A percentile compares a stretch with the other conserved stretches of the same genome.
phyloP scores from a whole-genome alignment of 176 grass and related monocot genomes.

The Secale cereale region DNA sequence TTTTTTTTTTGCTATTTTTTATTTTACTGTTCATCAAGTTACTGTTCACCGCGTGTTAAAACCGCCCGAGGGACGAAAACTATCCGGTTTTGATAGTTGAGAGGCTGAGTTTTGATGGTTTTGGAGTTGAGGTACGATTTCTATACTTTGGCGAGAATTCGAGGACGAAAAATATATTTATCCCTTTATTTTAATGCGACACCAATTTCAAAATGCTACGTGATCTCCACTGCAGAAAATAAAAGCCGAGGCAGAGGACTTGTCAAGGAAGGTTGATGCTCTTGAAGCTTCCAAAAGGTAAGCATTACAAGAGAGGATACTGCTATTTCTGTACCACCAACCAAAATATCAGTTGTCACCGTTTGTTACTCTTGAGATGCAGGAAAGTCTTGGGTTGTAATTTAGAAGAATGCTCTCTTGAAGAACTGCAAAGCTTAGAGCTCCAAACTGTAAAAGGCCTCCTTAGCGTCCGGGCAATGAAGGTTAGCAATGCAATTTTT shows the following conservation, averaged over 20 bases:
- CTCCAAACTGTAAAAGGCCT: slow-evolving; percentile 48
- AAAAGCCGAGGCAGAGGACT: slow-evolving; percentile 45
- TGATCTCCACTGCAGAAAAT: slow-evolving; percentile 39
- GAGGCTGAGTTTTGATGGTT: too few species aligned
- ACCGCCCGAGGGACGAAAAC: too few species aligned
- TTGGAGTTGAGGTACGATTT: too few species aligned
- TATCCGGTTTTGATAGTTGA: too few species aligned
- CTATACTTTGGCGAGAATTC: too few species aligned
- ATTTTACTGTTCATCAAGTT: too few species aligned
- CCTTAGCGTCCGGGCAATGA: slow-evolving; percentile 36
- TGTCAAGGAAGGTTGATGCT: slow-evolving; percentile 53
- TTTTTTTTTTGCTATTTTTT: too few species aligned
- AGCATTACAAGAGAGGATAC: background rate
- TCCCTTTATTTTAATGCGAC: too few species aligned
- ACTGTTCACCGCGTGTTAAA: too few species aligned
- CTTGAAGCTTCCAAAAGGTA: slow-evolving; percentile 60
- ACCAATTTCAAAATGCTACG: background rate
- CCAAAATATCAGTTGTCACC: background rate
- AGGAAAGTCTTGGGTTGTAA: slow-evolving; percentile 60
- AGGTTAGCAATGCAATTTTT: slow-evolving; percentile 39
- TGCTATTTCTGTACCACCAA: background rate
- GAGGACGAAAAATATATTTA: too few species aligned
- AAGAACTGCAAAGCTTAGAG: slow-evolving; percentile 62
- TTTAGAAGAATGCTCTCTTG: slow-evolving; percentile 54
- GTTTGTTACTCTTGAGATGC: background rate